Evolutionary conservation across 495 filamentous ascomycete species (phyloP).

Genomic region (Trichoderma asperelloides): DNA sequence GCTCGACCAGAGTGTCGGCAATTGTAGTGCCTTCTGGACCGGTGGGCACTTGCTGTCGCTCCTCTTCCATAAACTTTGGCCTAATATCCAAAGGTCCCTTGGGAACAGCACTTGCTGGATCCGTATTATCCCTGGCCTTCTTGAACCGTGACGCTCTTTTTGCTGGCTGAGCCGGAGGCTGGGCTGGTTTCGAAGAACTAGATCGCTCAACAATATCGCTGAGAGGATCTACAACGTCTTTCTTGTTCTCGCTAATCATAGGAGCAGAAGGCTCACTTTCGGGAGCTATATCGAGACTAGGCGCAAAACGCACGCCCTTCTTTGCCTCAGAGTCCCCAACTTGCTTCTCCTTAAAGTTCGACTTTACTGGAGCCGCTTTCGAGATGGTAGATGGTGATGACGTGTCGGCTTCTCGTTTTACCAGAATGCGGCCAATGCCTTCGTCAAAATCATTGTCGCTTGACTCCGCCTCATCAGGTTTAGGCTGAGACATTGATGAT

Average conservation of each 20-base stretch:
- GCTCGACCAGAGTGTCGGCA: slow-evolving; percentile 54
- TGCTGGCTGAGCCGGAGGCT: slow-evolving; percentile 15
- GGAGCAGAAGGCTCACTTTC: slow-evolving; percentile 16
- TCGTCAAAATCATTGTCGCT: slow-evolving; percentile 15
- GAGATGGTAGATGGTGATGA: background rate
- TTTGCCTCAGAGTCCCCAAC: slow-evolving; percentile 25
- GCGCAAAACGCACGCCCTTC: slow-evolving; percentile 71
- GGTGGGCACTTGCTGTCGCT: slow-evolving; percentile 26
- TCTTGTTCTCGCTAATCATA: slow-evolving; percentile 16
- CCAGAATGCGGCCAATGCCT: slow-evolving; percentile 30
- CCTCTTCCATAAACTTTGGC: slow-evolving; percentile 15
- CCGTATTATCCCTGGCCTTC: slow-evolving; percentile 19
- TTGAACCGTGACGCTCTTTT: slow-evolving; percentile 41
- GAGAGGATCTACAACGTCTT: slow-evolving; percentile 31
- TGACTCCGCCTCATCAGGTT: slow-evolving; percentile 3
- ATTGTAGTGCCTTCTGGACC: slow-evolving; percentile 51
- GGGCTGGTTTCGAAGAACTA: slow-evolving; percentile 31
- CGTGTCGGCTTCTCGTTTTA: slow-evolving; percentile 17
- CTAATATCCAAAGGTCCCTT: slow-evolving; percentile 26
- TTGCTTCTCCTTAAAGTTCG: slow-evolving; percentile 8
- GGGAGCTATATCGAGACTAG: slow-evolving; percentile 61
- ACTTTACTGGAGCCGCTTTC: background rate
- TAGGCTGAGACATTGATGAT: slow-evolving; percentile 15
- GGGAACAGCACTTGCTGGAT: slow-evolving; percentile 15
- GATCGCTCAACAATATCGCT: slow-evolving; percentile 40